Evolutionary conservation across 2,329 filamentous ascomycete species (phyloP), one percentile per base, ranked within the genome.

Genomic region (Aureobasidium melanogenum): DNA sequence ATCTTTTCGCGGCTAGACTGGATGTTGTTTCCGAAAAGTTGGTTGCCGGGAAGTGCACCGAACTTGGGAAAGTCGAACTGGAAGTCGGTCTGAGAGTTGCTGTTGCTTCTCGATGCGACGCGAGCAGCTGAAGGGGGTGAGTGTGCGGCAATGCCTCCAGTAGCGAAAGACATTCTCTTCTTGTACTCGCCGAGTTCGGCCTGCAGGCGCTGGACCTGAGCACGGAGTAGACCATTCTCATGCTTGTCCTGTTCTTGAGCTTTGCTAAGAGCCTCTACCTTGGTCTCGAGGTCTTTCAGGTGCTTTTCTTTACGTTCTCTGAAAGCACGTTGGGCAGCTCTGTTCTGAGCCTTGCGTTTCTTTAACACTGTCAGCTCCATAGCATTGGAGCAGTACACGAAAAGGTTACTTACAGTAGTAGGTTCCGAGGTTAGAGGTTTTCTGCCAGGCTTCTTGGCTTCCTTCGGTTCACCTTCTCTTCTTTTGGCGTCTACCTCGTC

Each of bases 51-150:
- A 28, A 95, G 81, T 63, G 86, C 82, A 50, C 94, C 94, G 69
- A 99, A 97, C 71, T 89, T 92, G 66, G 94, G 93, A 66, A 97
- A 97, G 67, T 97, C 93, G 68, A 99, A 97, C 67, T 93, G 87
- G 71, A 97, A 97, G 71, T 70, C 67, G 52, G 88, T 91, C 72
- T 88, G 87, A 68, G 81, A 85, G 55, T 56, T 68, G 63, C 66
- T 69, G 59, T 66, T 68, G 59, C 67, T 74, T 19, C 44, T 51
- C 5, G 51, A 61, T 2, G 50, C 73, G 61, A 30, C 62, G 56
- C 28, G 62, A 63, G n/a, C 55, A 59, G 46, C 63, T 28, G 64
- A 63, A 57, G 73, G 74, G 14, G 80, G 78, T n/a, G 81, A 80
- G 19, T 76, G 74, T 62, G 70, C 73, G 46, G 80, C 43, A 32